Base-by-base conservation (phyloP, 192 early-diverging fungal genomes). In the Phlyctochytrium planicorne region DNA sequence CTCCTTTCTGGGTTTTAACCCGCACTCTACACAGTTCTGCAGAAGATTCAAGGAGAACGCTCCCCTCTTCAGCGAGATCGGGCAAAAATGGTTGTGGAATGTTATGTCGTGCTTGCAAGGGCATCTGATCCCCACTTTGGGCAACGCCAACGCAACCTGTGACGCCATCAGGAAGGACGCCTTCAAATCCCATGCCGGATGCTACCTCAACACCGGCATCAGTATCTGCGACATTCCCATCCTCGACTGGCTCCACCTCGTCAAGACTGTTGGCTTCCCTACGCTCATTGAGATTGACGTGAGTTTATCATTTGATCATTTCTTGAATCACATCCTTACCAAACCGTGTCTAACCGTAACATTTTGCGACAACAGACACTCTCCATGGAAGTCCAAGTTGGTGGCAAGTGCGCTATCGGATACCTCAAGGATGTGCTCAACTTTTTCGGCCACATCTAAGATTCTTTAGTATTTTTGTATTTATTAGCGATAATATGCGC, bases 261-360 rank as follows among this genome's bases (percentile, higher is more conserved):
- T 64, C 24, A 50, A 64, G 12, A 16, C 25, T 3, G 52, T 64
- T 64, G 63, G 63, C 12, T 10, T 64, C 63, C n/a, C n/a, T n/a
- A n/a, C n/a, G n/a, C n/a, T n/a, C n/a, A n/a, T n/a, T n/a, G n/a
- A n/a, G n/a, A n/a, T n/a, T n/a, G n/a, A n/a, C n/a, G n/a, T n/a
- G n/a, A n/a, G n/a, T n/a, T n/a, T n/a, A n/a, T n/a, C n/a, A n/a
- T n/a, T n/a, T n/a, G n/a, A n/a, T n/a, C n/a, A n/a, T n/a, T n/a
- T n/a, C n/a, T n/a, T n/a, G n/a, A n/a, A n/a, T n/a, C n/a, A n/a
- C n/a, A n/a, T n/a, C n/a, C n/a, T n/a, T n/a, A n/a, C n/a, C n/a
- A n/a, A n/a, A n/a, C n/a, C n/a, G n/a, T n/a, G n/a, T n/a, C n/a
- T n/a, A n/a, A n/a, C n/a, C n/a, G n/a, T n/a, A n/a, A n/a, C n/a